A percentile compares a stretch with the other conserved stretches of the same genome.
Conservation (phyloP, 2,329 filamentous ascomycete species). For the Venturiaceae sp. region DNA sequence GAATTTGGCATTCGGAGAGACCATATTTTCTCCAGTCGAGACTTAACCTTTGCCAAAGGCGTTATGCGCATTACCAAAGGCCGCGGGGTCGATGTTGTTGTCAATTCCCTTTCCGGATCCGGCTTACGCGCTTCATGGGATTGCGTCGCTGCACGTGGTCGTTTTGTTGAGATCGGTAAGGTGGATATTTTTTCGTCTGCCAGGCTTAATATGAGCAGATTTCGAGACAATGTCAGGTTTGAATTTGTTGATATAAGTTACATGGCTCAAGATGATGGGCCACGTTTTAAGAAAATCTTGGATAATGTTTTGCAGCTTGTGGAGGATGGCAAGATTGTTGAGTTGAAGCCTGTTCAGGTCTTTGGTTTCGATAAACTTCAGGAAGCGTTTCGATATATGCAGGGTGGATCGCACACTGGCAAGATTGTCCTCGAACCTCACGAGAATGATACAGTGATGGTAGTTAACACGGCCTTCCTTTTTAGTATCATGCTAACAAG, state of each 20-base stretch:
- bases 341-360: no score
- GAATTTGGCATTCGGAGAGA: conserved; percentile 15
- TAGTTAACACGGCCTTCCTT: background rate
- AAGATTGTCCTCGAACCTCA: background rate
- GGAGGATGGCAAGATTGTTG: no score
- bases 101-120: conserved; percentile 21
- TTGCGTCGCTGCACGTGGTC: conserved; percentile 17
- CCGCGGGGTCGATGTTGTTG: conserved; percentile 23
- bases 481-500: background rate
- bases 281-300: background rate
- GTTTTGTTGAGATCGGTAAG: conserved; percentile 23
- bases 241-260: background rate
- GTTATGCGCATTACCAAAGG: conserved; percentile 17
- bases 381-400: background rate
- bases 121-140: conserved; percentile 15
- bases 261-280: background rate
- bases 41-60: conserved; percentile 14
- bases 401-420: background rate
- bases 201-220: conserved; percentile 10
- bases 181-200: conserved; percentile 5
- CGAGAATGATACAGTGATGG: background rate
- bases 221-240: background rate
- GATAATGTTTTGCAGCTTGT: background rate
- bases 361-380: no score
- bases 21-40: conserved; percentile 22